These are phyloP conservation scores for Decorospora gaudefroyi DNA, from an alignment of 2,329 filamentous ascomycete species.

Conservation along the genomic window DNA sequence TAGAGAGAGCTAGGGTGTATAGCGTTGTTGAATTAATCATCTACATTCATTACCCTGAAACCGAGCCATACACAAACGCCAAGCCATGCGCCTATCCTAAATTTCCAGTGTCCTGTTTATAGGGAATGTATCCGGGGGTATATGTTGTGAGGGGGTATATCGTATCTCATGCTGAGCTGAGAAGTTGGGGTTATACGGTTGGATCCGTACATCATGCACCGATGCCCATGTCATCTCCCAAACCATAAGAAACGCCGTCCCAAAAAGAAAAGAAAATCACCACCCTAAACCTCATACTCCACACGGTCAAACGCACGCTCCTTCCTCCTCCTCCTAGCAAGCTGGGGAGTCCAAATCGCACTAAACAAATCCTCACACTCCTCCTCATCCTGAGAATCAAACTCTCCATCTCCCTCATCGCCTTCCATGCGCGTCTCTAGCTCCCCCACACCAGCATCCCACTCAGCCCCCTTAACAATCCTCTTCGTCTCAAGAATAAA, in stretches of 20 bases:
- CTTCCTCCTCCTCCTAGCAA: conserved; percentile 53
- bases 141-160: no score
- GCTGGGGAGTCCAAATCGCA: conserved; percentile 62
- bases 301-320: conserved; percentile 4
- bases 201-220: no score
- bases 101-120: no score
- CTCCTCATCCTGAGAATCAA: conserved; percentile 68
- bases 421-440: conserved; percentile 19
- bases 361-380: conserved; percentile 69
- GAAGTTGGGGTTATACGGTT: no score
- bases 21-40: neutral
- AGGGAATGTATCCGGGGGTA: no score
- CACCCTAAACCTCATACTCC: neutral
- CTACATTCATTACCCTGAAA: no score
- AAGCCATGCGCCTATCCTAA: no score
- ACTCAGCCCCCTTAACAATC: conserved; percentile 56
- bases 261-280: neutral
- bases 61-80: no score
- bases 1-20: no score
- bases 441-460: conserved; percentile 53
- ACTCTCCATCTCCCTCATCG: conserved; percentile 55
- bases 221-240: no score
- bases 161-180: no score
- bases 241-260: no score
- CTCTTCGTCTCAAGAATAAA: conserved; percentile 66